A percentile compares a stretch with the other conserved stretches of the same genome.
Evolutionary conservation across 1,139 yeast genomes (phyloP).

Genomic region (Saccharomyces pastorianus): DNA sequence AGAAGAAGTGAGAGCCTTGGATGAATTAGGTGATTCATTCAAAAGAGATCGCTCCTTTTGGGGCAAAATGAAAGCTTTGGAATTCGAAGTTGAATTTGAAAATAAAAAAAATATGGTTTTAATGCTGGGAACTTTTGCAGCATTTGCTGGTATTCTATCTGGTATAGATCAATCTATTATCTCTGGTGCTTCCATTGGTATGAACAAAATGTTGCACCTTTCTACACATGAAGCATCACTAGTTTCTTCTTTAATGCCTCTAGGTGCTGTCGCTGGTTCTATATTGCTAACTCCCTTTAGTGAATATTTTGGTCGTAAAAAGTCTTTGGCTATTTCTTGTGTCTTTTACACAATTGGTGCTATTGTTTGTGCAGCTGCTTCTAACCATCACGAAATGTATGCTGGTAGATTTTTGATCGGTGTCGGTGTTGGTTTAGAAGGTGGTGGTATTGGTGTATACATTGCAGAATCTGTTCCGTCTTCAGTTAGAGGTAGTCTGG

Average conservation of each 20-base stretch:
- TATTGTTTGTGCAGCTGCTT: conserved; percentile 45
- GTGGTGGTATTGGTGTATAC: conserved; percentile 53
- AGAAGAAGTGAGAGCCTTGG: conserved; percentile 20
- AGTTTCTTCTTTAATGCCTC: conserved; percentile 50
- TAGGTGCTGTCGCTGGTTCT: conserved; percentile 51
- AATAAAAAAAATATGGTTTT: conserved; percentile 41
- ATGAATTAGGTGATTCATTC: conserved; percentile 17
- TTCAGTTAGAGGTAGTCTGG: conserved; percentile 48
- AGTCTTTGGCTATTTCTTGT: conserved; percentile 46
- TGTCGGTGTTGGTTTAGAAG: conserved; percentile 52
- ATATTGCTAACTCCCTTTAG: conserved; percentile 43
- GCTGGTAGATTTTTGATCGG: conserved; percentile 53
- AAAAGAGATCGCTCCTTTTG: conserved; percentile 17
- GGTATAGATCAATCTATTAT: conserved; percentile 52
- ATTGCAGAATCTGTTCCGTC: conserved; percentile 56
- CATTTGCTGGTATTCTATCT: conserved; percentile 52
- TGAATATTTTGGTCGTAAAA: conserved; percentile 46
- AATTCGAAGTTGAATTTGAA: conserved; percentile 32
- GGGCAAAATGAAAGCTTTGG: conserved; percentile 16
- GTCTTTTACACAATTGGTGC: conserved; percentile 51
- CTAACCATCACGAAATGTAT: conserved; percentile 38
- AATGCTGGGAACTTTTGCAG: conserved; percentile 44
- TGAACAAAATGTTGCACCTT: conserved; percentile 36
- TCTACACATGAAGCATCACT: conserved; percentile 36
- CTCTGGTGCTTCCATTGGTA: conserved; percentile 48